Conservation (phyloP, 805 yeast genomes). For the Candida orba region DNA sequence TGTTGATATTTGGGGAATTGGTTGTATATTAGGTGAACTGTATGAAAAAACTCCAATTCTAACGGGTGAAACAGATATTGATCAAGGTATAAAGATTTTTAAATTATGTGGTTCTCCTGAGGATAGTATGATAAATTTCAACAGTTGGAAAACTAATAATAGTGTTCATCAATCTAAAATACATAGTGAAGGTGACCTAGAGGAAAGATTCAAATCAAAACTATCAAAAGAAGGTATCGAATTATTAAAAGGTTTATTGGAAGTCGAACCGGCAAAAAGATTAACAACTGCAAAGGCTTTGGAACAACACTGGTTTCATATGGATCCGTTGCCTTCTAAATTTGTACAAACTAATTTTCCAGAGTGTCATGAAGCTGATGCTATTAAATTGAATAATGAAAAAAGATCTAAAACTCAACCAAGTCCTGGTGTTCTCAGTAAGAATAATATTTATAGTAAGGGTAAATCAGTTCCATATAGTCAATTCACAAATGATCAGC, state of each 20-base stretch:
- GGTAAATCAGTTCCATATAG: not conserved
- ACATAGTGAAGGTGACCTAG: constrained; percentile 32
- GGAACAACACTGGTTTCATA: constrained; percentile 58
- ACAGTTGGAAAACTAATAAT: constrained; percentile 8
- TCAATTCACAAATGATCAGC: not conserved
- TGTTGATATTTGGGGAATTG: constrained; percentile 96
- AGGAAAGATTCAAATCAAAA: constrained; percentile 37
- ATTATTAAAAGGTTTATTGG: constrained; percentile 54
- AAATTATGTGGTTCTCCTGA: constrained; percentile 76
- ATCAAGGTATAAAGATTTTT: constrained; percentile 81
- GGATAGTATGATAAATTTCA: constrained; percentile 32
- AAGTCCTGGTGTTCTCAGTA: not conserved
- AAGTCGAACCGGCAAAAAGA: constrained; percentile 65
- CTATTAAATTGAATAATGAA: constrained; percentile 46
- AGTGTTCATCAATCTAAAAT: constrained; percentile 1
- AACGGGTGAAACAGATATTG: constrained; percentile 78
- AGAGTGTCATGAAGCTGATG: constrained; percentile 87
- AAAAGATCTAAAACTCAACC: constrained; percentile 4
- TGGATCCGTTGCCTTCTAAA: constrained; percentile 59
- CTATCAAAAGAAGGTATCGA: constrained; percentile 39
- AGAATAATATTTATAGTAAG: not conserved
- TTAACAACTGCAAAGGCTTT: constrained; percentile 76
- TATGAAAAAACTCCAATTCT: constrained; percentile 76
- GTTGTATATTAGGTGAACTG: constrained; percentile 92
- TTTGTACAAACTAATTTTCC: constrained; percentile 48